Percentiles rank a stretch among this genome's conserved stretches.
phyloP scores from a whole-genome alignment of 805 yeast species.

The Pichia cabralensis region DNA sequence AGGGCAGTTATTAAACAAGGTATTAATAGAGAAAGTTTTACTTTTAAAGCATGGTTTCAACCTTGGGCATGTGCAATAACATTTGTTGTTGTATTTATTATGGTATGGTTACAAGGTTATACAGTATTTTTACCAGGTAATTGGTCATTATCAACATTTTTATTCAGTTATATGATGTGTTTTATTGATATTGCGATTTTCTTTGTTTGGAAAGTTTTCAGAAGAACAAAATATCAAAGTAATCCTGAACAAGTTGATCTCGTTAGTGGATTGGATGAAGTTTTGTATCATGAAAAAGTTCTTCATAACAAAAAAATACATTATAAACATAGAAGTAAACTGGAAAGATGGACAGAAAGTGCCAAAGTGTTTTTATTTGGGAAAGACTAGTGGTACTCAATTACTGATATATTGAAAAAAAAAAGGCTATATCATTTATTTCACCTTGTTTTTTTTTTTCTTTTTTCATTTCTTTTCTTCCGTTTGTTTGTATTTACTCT shows the following conservation, averaged over 20 bases:
- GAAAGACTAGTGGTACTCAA: slow-evolving; percentile 1
- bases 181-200: slow-evolving; percentile 43
- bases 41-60: slow-evolving; percentile 39
- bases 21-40: slow-evolving; percentile 33
- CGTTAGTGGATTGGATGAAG: slow-evolving; percentile 41
- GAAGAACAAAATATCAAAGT: slow-evolving; percentile 35
- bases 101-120: slow-evolving; percentile 40
- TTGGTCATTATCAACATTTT: slow-evolving; percentile 55
- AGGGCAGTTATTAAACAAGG: slow-evolving; percentile 48
- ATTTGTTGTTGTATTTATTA: slow-evolving; percentile 15
- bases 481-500: background rate
- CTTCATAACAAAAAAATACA: slow-evolving; percentile 9
- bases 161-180: slow-evolving; percentile 63
- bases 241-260: slow-evolving; percentile 43
- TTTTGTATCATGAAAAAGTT: slow-evolving; percentile 44
- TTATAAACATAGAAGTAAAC: slow-evolving; percentile 2
- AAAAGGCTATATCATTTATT: background rate
- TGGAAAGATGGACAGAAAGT: slow-evolving; percentile 3
- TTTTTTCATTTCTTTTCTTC: background rate
- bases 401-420: background rate
- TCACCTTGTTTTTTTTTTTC: background rate
- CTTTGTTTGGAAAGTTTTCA: slow-evolving; percentile 42
- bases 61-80: slow-evolving; percentile 20
- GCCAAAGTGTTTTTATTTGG: slow-evolving; percentile 11
- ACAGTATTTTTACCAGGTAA: slow-evolving; percentile 48